A percentile compares a stretch with the other conserved stretches of the same genome.
These are phyloP conservation scores for Castanea crenata DNA, from an alignment of 306 rosid species.

Conservation along the genomic window DNA sequence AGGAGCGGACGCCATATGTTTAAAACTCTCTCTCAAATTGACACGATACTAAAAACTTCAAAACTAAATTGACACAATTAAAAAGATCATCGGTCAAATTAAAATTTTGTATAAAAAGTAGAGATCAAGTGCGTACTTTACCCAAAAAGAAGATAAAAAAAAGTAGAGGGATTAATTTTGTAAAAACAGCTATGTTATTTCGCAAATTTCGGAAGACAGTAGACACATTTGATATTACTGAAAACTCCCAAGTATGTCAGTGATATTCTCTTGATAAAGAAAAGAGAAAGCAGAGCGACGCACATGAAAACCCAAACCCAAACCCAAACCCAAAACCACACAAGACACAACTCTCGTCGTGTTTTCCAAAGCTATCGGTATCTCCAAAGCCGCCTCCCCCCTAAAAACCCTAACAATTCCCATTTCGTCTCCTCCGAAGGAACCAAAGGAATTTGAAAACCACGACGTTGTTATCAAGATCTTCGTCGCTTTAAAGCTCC, in stretches of 20 bases:
- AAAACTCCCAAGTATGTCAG: background rate
- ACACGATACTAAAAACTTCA: too few relatives aligned
- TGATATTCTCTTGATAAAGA: background rate
- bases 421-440: background rate
- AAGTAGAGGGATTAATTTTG: too few relatives aligned
- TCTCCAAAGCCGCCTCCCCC: conserved; percentile 29
- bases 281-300: background rate
- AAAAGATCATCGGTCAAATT: too few relatives aligned
- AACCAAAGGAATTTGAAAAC: background rate
- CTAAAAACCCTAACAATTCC: conserved; percentile 7
- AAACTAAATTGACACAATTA: too few relatives aligned
- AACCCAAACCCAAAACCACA: background rate
- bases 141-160: too few relatives aligned
- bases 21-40: too few relatives aligned
- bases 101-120: too few relatives aligned
- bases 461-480: background rate
- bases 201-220: background rate
- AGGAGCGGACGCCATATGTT: too few relatives aligned
- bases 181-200: background rate
- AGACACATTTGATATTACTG: background rate
- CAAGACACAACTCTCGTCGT: conserved; percentile 13
- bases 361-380: conserved; percentile 26
- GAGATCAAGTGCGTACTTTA: too few relatives aligned
- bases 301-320: background rate
- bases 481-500: background rate